A percentile compares a stretch with the other conserved stretches of the same genome.
phyloP scores from a whole-genome alignment of 1,139 yeast species.

The Suhomyces bokatorum region DNA sequence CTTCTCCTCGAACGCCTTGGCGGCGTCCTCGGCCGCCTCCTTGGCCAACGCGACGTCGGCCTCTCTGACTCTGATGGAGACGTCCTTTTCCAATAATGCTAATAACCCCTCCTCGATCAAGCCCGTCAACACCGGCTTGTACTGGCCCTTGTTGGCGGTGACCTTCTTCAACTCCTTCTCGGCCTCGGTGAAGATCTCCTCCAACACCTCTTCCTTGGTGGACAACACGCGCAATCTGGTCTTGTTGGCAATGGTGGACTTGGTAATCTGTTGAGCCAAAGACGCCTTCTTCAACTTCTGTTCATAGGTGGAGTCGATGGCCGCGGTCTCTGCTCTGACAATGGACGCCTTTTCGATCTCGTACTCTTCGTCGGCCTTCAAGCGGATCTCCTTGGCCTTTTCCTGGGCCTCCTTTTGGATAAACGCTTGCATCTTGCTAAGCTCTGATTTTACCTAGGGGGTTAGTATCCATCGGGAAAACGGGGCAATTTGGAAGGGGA shows the following conservation, averaged over 20 bases:
- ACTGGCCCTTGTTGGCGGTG: constrained; percentile 49
- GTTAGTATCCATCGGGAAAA: constrained; percentile 14
- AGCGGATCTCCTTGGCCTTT: constrained; percentile 92
- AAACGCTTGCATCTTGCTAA: constrained; percentile 97
- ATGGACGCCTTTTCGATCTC: constrained; percentile 95
- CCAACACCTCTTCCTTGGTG: constrained; percentile 81
- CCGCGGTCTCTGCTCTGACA: constrained; percentile 88
- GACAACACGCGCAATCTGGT: constrained; percentile 87
- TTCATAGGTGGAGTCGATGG: constrained; percentile 80
- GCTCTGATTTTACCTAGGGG: constrained; percentile 86
- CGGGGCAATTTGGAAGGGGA: not conserved
- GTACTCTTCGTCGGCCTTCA: constrained; percentile 97
- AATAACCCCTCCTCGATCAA: constrained; percentile 82
- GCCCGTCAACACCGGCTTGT: constrained; percentile 69
- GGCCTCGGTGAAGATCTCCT: constrained; percentile 72
- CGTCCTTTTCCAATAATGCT: constrained; percentile 70
- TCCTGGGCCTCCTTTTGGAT: constrained; percentile 99
- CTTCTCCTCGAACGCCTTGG: constrained; percentile 60
- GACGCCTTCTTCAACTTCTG: constrained; percentile 87
- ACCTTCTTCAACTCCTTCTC: constrained; percentile 59
- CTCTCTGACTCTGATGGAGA: constrained; percentile 67
- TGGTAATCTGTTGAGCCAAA: constrained; percentile 91
- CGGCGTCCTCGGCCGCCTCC: constrained; percentile 62
- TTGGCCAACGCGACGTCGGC: constrained; percentile 65
- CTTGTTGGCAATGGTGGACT: constrained; percentile 93